phyloP scores from a whole-genome alignment of 139 green algal genomes.

The Mychonastes homosphaera region DNA sequence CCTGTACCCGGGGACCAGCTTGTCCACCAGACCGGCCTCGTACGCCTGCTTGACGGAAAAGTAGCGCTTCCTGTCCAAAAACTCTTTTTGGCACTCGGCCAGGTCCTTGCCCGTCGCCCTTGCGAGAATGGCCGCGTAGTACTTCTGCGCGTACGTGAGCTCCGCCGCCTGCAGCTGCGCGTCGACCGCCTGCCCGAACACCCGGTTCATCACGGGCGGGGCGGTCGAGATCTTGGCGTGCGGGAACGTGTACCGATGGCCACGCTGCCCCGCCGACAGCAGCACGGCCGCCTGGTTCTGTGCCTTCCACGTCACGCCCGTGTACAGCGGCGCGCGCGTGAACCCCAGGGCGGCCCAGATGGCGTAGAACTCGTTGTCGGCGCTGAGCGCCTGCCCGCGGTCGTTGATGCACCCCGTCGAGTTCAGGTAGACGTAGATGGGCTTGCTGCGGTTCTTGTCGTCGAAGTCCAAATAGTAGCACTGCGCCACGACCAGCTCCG shows the following conservation, averaged over 20 bases:
- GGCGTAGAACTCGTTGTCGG: constrained; percentile 56
- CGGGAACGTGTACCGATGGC: constrained; percentile 47
- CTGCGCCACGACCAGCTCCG: constrained; percentile 76
- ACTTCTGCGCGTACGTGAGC: constrained; percentile 50
- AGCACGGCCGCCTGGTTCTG: constrained; percentile 54
- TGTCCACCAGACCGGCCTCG: constrained; percentile 51
- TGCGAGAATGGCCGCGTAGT: constrained; percentile 51
- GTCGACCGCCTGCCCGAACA: constrained; percentile 47
- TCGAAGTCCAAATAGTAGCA: constrained; percentile 73
- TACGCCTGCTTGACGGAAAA: constrained; percentile 46
- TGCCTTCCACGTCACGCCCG: constrained; percentile 48
- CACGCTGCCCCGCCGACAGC: constrained; percentile 39
- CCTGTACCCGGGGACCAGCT: constrained; percentile 46
- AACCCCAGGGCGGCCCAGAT: constrained; percentile 54
- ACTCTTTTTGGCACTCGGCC: constrained; percentile 43
- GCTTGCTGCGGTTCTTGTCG: constrained; percentile 55
- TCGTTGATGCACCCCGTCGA: constrained; percentile 62
- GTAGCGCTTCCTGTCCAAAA: constrained; percentile 21
- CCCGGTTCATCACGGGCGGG: constrained; percentile 40
- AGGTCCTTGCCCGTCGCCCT: constrained; percentile 45
- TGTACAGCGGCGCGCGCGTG: constrained; percentile 48
- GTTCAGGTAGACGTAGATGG: constrained; percentile 85
- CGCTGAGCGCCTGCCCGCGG: constrained; percentile 29
- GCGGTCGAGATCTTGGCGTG: constrained; percentile 48
- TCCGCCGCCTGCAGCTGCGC: constrained; percentile 47